Conservation (phyloP, 164 flowering plant genomes). For the Umbellularia californica region DNA sequence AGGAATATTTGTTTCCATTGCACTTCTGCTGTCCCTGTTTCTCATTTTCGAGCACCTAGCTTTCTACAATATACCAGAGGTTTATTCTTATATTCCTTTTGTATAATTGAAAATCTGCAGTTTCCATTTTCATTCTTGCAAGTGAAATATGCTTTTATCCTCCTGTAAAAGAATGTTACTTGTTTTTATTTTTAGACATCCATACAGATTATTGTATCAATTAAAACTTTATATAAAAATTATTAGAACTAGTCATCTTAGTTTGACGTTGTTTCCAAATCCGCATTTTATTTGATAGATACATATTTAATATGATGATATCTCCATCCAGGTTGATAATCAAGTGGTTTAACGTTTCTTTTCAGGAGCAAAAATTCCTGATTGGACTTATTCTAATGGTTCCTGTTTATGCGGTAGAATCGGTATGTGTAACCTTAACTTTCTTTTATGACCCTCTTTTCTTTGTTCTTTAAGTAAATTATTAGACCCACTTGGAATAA, state of each 20-base stretch:
- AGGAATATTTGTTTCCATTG: slow-evolving; percentile 70
- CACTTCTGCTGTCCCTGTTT: slow-evolving; percentile 73
- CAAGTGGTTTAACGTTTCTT: slow-evolving; percentile 6
- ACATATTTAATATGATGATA: background rate
- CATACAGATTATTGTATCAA: background rate
- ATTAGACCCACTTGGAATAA: background rate
- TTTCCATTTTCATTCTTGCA: no score
- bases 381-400: slow-evolving; percentile 95
- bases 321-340: background rate
- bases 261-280: background rate
- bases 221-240: no score
- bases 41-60: slow-evolving; percentile 87
- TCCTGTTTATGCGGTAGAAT: slow-evolving; percentile 93
- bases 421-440: slow-evolving; percentile 44
- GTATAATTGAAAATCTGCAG: background rate
- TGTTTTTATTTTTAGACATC: background rate
- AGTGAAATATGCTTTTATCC: background rate
- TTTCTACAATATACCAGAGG: slow-evolving; percentile 96
- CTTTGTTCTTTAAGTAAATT: background rate
- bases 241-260: background rate
- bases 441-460: background rate
- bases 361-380: slow-evolving; percentile 97
- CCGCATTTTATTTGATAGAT: background rate
- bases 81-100: slow-evolving; percentile 23
- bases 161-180: background rate